These are phyloP conservation scores for Hygrocybe punicea DNA, from an alignment of 768 basidiomycete species.

Conservation along the genomic window DNA sequence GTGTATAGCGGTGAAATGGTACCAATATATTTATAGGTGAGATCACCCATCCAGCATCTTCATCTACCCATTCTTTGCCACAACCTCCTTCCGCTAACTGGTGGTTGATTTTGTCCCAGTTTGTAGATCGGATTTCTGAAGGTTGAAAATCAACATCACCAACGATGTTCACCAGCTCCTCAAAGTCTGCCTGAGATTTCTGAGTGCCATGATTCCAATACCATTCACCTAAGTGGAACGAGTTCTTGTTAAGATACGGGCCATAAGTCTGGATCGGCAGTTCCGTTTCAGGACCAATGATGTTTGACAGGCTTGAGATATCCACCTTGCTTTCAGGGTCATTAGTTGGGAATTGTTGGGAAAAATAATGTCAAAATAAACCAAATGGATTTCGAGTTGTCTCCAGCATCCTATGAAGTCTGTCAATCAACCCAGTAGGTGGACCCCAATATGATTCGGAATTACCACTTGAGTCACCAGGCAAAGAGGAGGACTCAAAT, in stretches of 20 bases:
- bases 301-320: too few species aligned
- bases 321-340: too few species aligned
- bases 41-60: conserved; percentile 17
- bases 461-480: too few species aligned
- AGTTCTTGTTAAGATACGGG: conserved; percentile 13
- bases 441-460: not conserved
- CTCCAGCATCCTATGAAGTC: not conserved
- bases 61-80: conserved; percentile 1
- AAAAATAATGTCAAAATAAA: not conserved
- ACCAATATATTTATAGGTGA: conserved; percentile 5
- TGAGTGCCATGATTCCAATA: too few species aligned
- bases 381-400: not conserved
- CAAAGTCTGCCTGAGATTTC: too few species aligned
- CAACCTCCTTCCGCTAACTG: conserved; percentile 3
- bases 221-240: too few species aligned
- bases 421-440: not conserved
- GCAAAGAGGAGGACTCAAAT: too few species aligned
- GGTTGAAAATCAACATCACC: too few species aligned
- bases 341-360: not conserved
- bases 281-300: too few species aligned
- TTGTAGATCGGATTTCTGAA: conserved; percentile 8
- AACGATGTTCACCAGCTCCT: conserved; percentile 8
- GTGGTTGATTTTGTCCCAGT: conserved; percentile 9
- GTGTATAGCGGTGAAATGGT: conserved; percentile 6
- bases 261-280: not conserved